Conservation (phyloP, 83 land plant species). For the Picea mariana region DNA sequence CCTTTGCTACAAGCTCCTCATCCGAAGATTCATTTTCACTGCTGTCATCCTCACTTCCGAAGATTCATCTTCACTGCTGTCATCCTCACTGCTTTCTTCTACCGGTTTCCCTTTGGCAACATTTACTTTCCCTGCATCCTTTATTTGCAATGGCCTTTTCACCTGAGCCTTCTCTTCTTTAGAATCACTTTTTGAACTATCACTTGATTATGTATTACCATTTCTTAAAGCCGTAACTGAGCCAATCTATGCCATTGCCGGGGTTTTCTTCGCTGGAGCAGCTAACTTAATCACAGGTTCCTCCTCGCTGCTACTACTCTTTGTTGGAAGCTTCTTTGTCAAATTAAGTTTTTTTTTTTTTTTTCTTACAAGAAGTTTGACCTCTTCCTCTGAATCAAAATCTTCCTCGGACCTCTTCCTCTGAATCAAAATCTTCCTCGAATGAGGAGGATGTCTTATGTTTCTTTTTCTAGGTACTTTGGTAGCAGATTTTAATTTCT, state of each 20-base stretch:
- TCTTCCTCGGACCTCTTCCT: no score
- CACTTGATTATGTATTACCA: slow-evolving; percentile 11
- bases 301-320: not conserved
- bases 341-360: not conserved
- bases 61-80: no score
- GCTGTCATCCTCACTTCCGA: slow-evolving; percentile 4
- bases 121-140: no score
- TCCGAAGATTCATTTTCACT: slow-evolving; percentile 30
- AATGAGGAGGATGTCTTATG: not conserved
- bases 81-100: no score
- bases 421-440: no score
- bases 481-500: not conserved
- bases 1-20: not conserved
- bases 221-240: not conserved
- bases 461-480: slow-evolving; percentile 13
- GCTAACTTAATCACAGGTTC: not conserved
- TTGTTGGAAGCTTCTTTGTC: not conserved
- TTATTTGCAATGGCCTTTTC: not conserved
- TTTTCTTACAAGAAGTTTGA: not conserved
- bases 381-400: slow-evolving; percentile 8
- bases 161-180: no score
- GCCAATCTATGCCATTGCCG: not conserved
- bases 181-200: not conserved
- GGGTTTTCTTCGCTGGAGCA: not conserved
- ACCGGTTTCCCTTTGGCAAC: slow-evolving; percentile 9